A percentile compares a stretch with the other conserved stretches of the same genome.
Conservation (phyloP, 2,329 filamentous ascomycete genomes). For the Mollisia scopiformis region DNA sequence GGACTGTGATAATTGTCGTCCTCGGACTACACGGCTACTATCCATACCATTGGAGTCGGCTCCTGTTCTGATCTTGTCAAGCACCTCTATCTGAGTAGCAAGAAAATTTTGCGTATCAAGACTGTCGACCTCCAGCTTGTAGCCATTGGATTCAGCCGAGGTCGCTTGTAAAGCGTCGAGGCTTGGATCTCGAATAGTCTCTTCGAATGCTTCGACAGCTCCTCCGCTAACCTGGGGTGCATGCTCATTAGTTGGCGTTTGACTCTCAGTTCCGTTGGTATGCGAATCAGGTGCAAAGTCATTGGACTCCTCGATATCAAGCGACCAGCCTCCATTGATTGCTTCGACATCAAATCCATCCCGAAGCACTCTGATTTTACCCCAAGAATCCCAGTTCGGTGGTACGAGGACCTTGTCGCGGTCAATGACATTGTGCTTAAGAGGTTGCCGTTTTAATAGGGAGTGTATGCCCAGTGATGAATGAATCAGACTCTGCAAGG, state of each 20-base stretch:
- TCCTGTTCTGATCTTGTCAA: slow-evolving; percentile 66
- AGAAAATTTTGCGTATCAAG: slow-evolving; percentile 80
- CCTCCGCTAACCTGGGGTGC: slow-evolving; percentile 46
- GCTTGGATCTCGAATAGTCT: slow-evolving; percentile 76
- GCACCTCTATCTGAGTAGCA: slow-evolving; percentile 70
- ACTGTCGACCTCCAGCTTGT: slow-evolving; percentile 59
- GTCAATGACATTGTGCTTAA: slow-evolving; percentile 91
- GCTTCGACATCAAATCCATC: slow-evolving; percentile 92
- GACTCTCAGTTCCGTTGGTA: slow-evolving; percentile 25
- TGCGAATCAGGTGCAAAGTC: slow-evolving; percentile 39
- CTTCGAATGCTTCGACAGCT: slow-evolving; percentile 76
- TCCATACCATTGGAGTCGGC: slow-evolving; percentile 44
- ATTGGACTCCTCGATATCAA: slow-evolving; percentile 70
- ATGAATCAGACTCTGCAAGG: slow-evolving; percentile 79
- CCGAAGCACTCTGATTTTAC: slow-evolving; percentile 89
- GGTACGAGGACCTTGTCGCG: slow-evolving; percentile 93
- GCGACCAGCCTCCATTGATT: slow-evolving; percentile 82
- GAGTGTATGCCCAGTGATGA: slow-evolving; percentile 86
- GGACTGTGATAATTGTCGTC: slow-evolving; percentile 24
- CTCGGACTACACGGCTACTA: slow-evolving; percentile 28
- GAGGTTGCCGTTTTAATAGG: slow-evolving; percentile 73
- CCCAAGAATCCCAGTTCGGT: slow-evolving; percentile 98
- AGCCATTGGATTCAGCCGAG: slow-evolving; percentile 44
- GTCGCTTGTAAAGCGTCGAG: slow-evolving; percentile 61
- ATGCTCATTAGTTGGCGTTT: slow-evolving; percentile 5